A percentile compares a stretch with the other conserved stretches of the same genome.
Evolutionary conservation across 2,329 filamentous ascomycete species (phyloP).

Genomic region (Phaeomoniella chlamydospora): DNA sequence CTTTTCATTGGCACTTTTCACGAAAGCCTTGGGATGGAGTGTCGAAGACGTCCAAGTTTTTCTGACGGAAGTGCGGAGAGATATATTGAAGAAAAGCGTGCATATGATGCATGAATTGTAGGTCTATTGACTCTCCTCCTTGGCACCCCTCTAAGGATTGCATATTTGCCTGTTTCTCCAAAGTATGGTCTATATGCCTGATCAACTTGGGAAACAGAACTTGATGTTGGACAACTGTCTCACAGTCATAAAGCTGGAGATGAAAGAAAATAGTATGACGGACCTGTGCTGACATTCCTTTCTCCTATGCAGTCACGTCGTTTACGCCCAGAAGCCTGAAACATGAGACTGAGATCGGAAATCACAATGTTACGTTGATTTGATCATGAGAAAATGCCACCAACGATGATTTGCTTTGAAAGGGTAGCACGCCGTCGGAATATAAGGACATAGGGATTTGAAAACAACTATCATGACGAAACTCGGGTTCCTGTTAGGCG

Average conservation of each 20-base stretch:
- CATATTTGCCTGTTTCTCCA: background rate
- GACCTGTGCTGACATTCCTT: too few relatives aligned
- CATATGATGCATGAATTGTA: conserved; percentile 9
- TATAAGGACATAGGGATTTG: too few relatives aligned
- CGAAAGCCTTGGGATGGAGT: conserved; percentile 14
- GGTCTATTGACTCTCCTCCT: background rate
- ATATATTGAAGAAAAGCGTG: conserved; percentile 16
- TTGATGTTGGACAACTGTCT: too few relatives aligned
- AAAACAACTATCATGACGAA: too few relatives aligned
- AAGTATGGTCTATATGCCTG: background rate
- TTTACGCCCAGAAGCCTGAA: background rate
- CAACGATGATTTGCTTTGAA: too few relatives aligned
- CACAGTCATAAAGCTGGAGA: too few relatives aligned
- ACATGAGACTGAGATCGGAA: background rate
- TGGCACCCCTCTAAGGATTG: background rate
- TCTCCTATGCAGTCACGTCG: background rate
- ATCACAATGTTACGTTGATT: too few relatives aligned
- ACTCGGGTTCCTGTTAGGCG: too few relatives aligned
- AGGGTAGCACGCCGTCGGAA: too few relatives aligned
- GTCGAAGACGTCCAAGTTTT: conserved; percentile 16
- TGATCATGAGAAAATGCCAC: too few relatives aligned
- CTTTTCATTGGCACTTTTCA: conserved; percentile 13
- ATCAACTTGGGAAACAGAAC: too few relatives aligned
- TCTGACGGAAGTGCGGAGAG: conserved; percentile 16
- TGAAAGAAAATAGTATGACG: too few relatives aligned